A percentile compares a stretch with the other conserved stretches of the same genome.
Evolutionary conservation across 164 flowering plant genomes (phyloP).

Genomic region (Magnolia officinalis): DNA sequence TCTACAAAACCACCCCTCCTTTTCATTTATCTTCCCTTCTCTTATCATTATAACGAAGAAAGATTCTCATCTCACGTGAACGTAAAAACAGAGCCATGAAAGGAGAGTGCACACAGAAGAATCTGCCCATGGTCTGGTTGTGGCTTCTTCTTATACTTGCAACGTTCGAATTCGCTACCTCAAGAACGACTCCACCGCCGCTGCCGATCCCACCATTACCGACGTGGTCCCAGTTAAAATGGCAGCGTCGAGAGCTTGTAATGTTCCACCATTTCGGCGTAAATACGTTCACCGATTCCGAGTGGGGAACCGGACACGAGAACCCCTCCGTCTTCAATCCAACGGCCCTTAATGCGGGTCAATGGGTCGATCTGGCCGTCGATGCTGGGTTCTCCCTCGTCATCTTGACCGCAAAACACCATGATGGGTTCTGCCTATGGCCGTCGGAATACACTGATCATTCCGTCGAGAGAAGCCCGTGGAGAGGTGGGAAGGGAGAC

Average conservation of each 20-base stretch:
- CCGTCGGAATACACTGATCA: conserved; percentile 82
- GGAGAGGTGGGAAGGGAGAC: conserved; percentile 77
- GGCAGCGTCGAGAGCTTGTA: conserved; percentile 84
- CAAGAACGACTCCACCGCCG: conserved; percentile 52
- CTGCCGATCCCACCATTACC: conserved; percentile 84
- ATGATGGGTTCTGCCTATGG: conserved; percentile 95
- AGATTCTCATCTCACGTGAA: too few species aligned
- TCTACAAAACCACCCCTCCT: too few species aligned
- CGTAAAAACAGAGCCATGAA: too few species aligned
- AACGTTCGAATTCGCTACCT: background rate
- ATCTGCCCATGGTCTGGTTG: too few species aligned
- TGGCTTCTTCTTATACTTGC: conserved; percentile 2
- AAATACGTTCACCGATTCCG: conserved; percentile 87
- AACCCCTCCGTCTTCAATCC: conserved; percentile 69
- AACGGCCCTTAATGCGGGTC: conserved; percentile 47
- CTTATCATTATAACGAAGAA: too few species aligned
- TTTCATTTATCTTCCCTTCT: too few species aligned
- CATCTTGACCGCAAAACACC: conserved; percentile 91
- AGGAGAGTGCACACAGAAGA: too few species aligned
- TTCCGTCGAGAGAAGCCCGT: conserved; percentile 61
- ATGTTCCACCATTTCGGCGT: conserved; percentile 94
- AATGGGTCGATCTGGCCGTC: conserved; percentile 62
- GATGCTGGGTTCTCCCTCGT: conserved; percentile 56
- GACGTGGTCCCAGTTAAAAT: conserved; percentile 65
- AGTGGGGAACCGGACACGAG: conserved; percentile 91